These are phyloP conservation scores for Macrolepiota dolichaula DNA, from an alignment of 768 basidiomycete species.

Conservation along the genomic window DNA sequence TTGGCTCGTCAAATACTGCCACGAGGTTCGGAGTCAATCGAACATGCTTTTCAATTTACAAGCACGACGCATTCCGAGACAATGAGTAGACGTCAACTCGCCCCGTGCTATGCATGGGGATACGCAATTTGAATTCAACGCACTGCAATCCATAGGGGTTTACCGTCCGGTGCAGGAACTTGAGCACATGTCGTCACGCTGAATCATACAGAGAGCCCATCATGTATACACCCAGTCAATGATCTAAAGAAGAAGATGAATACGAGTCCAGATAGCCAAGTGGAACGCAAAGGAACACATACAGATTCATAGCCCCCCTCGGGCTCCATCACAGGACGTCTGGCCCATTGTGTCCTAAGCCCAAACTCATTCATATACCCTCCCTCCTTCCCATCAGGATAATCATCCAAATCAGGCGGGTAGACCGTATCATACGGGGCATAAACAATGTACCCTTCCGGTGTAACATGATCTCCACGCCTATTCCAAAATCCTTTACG, in stretches of 20 bases:
- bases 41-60: too few relatives aligned
- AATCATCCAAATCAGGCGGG: slow-evolving; percentile 56
- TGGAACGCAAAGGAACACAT: slow-evolving; percentile 7
- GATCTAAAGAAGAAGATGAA: not conserved
- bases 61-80: too few relatives aligned
- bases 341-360: slow-evolving; percentile 33
- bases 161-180: too few relatives aligned
- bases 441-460: slow-evolving; percentile 56
- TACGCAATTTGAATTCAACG: too few relatives aligned
- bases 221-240: slow-evolving; percentile 24
- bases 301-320: slow-evolving; percentile 48
- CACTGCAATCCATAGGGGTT: too few relatives aligned
- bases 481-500: slow-evolving; percentile 71
- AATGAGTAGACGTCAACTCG: too few relatives aligned
- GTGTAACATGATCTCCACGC: slow-evolving; percentile 70
- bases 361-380: slow-evolving; percentile 56
- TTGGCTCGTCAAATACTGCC: too few relatives aligned
- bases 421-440: slow-evolving; percentile 53
- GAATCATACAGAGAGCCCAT: too few relatives aligned
- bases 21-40: too few relatives aligned
- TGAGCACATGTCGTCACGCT: too few relatives aligned
- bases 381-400: slow-evolving; percentile 35
- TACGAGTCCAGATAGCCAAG: not conserved
- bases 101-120: too few relatives aligned
- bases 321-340: slow-evolving; percentile 54